These are phyloP conservation scores for Diaporthe ampelina DNA, from an alignment of 2,329 filamentous ascomycete species.

Conservation along the genomic window DNA sequence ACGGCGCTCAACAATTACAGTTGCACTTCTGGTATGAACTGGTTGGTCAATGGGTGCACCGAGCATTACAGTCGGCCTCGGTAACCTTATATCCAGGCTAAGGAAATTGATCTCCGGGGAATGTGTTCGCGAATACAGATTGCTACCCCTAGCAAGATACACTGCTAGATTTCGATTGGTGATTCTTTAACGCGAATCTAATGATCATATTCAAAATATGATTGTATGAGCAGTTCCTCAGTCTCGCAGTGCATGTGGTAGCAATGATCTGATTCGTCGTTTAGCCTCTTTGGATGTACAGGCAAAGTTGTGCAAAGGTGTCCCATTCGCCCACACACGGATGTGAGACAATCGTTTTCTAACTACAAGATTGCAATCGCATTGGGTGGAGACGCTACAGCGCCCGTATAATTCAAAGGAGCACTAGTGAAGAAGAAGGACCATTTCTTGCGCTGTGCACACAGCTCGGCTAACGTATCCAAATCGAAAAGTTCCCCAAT, in stretches of 20 bases:
- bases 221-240: too few relatives aligned
- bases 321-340: too few relatives aligned
- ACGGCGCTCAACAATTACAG: not conserved
- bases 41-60: too few relatives aligned
- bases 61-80: not conserved
- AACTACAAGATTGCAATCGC: not conserved
- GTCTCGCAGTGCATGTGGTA: not conserved
- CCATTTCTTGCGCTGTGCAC: not conserved
- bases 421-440: conserved; percentile 17
- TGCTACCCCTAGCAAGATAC: not conserved
- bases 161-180: not conserved
- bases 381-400: conserved; percentile 7
- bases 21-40: too few relatives aligned
- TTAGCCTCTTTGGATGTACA: not conserved
- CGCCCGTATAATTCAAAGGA: conserved; percentile 11
- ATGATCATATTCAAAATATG: not conserved
- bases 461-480: conserved; percentile 8
- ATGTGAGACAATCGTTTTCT: too few relatives aligned
- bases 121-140: too few relatives aligned
- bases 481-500: conserved; percentile 2
- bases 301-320: not conserved
- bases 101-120: too few relatives aligned
- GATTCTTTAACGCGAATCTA: not conserved
- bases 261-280: not conserved
- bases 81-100: not conserved